Evolutionary conservation across 495 filamentous ascomycete genomes (phyloP).

Genomic region (Lophiostoma macrostomum): DNA sequence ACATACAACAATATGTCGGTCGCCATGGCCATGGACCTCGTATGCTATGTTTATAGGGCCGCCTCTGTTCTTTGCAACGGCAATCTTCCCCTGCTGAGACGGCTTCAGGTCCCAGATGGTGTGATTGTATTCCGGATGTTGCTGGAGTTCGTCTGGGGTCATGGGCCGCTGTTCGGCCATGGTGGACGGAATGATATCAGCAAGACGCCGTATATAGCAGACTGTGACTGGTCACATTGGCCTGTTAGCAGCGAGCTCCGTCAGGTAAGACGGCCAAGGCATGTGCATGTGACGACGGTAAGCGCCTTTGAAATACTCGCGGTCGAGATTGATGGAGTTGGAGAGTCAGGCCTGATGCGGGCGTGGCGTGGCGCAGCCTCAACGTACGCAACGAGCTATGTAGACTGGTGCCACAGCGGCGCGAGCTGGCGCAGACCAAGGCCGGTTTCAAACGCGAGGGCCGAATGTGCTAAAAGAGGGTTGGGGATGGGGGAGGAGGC

Average conservation of each 20-base stretch:
- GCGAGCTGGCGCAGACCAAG: background rate
- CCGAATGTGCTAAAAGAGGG: slow-evolving; percentile 14
- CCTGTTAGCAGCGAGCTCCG: slow-evolving; percentile 15
- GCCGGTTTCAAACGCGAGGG: slow-evolving; percentile 18
- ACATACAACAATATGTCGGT: slow-evolving; percentile 67
- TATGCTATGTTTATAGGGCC: slow-evolving; percentile 69
- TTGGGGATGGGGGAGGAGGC: background rate
- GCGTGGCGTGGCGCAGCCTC: no score
- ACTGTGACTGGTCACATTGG: background rate
- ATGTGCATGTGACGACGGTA: no score
- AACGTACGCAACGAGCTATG: slow-evolving; percentile 12
- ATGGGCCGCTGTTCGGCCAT: slow-evolving; percentile 12
- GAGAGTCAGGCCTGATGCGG: no score
- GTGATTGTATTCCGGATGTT: slow-evolving; percentile 51
- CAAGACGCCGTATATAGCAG: no score
- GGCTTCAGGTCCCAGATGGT: slow-evolving; percentile 65
- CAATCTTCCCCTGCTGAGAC: slow-evolving; percentile 52
- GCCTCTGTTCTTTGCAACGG: slow-evolving; percentile 62
- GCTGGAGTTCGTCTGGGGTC: slow-evolving; percentile 40
- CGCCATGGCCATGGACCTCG: slow-evolving; percentile 75
- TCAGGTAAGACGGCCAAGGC: slow-evolving; percentile 13
- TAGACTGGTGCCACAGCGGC: slow-evolving; percentile 15
- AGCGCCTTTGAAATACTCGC: no score
- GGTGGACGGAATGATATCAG: background rate
- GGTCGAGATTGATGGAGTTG: no score